phyloP scores from a whole-genome alignment of 495 filamentous ascomycete species.

The Lepraria neglecta region DNA sequence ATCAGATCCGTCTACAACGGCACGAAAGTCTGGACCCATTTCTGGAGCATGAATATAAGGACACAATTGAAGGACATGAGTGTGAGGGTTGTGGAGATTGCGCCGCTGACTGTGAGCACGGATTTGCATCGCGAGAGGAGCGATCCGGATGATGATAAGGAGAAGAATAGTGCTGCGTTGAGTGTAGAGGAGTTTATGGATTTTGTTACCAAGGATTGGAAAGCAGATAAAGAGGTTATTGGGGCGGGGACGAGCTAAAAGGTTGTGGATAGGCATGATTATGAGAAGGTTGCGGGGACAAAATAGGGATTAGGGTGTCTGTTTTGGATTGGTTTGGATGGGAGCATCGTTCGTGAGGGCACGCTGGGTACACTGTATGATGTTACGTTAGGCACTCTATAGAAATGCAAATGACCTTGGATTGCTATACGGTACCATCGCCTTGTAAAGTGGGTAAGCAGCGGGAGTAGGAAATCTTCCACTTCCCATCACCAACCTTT shows the following conservation, averaged over 20 bases:
- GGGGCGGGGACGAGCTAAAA: slow-evolving; percentile 31
- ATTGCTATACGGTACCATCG: no score
- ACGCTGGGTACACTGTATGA: no score
- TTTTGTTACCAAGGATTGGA: slow-evolving; percentile 33
- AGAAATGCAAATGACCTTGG: no score
- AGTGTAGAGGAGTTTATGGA: slow-evolving; percentile 44
- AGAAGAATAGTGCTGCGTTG: slow-evolving; percentile 38
- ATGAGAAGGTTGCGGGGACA: slow-evolving; percentile 24
- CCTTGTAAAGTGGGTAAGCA: no score
- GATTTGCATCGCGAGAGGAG: slow-evolving; percentile 45
- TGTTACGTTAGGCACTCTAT: no score
- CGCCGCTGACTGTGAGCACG: slow-evolving; percentile 43
- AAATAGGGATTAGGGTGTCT: background rate
- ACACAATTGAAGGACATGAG: slow-evolving; percentile 36
- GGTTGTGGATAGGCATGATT: slow-evolving; percentile 35
- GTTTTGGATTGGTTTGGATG: no score
- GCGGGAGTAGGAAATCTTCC: no score
- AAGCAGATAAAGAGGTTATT: slow-evolving; percentile 37
- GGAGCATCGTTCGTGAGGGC: no score
- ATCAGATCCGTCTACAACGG: slow-evolving; percentile 47
- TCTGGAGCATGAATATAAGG: slow-evolving; percentile 42
- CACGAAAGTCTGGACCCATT: slow-evolving; percentile 46
- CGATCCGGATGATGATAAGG: slow-evolving; percentile 47
- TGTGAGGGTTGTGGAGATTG: slow-evolving; percentile 43
- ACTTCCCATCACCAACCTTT: no score